Conservation (phyloP, 805 yeast species). For the Yamadazyma endophytica region DNA sequence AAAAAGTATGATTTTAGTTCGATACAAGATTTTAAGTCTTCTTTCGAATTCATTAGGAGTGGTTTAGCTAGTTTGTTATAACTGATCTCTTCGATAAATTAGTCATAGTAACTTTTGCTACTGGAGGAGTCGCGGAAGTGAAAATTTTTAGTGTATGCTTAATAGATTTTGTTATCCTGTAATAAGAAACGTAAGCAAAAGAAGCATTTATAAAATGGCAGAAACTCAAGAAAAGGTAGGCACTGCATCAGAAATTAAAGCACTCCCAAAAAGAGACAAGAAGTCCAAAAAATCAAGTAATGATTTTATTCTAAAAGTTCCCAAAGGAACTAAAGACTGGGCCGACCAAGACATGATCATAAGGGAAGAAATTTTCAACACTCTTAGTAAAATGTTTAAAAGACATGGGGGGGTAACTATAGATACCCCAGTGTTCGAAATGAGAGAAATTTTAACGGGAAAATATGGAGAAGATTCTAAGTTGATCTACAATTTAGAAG, state of each 20-base stretch:
- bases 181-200: no score
- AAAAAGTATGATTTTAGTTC: no score
- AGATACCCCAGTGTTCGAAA: constrained; percentile 97
- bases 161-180: no score
- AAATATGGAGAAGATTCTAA: constrained; percentile 99
- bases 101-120: no score
- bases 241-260: constrained; percentile 4
- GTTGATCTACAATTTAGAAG: constrained; percentile 91
- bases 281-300: constrained; percentile 17
- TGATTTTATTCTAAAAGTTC: constrained; percentile 79
- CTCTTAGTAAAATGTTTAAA: constrained; percentile 72
- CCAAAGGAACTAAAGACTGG: constrained; percentile 98
- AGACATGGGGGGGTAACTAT: constrained; percentile 98
- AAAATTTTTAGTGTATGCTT: no score
- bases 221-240: constrained; percentile 5
- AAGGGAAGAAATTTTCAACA: constrained; percentile 78
- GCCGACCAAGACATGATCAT: constrained; percentile 96
- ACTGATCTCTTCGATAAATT: no score
- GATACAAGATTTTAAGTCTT: no score
- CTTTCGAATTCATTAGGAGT: no score
- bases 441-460: constrained; percentile 92
- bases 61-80: no score
- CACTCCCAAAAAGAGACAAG: no score
- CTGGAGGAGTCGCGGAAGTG: no score
- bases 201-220: no score